Conservation (phyloP, 495 filamentous ascomycete genomes). For the Chaetomidium leptoderma region DNA sequence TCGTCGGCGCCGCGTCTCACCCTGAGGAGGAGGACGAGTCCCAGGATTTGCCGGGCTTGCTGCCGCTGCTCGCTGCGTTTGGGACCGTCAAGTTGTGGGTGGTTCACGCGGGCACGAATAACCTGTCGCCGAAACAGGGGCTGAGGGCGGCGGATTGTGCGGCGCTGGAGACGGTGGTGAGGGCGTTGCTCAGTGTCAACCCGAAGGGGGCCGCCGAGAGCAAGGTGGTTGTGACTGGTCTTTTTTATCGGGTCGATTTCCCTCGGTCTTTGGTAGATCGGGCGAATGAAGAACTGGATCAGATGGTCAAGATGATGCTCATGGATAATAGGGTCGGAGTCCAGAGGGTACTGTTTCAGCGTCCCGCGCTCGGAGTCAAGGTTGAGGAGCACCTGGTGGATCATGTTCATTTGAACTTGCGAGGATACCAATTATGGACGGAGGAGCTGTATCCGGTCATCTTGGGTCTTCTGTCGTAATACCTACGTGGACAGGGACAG, state of each 20-base stretch:
- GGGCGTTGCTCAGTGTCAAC: constrained; percentile 19
- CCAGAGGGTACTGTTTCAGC: constrained; percentile 15
- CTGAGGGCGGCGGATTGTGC: constrained; percentile 25
- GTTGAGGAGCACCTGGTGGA: constrained; percentile 26
- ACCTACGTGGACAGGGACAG: no score
- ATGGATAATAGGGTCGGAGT: not conserved
- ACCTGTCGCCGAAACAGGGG: constrained; percentile 37
- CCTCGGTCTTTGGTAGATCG: not conserved
- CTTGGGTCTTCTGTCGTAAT: not conserved
- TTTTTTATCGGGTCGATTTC: constrained; percentile 22
- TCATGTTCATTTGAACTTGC: constrained; percentile 32
- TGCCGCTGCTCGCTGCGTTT: constrained; percentile 3
- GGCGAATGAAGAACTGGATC: constrained; percentile 19
- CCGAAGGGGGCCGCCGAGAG: not conserved
- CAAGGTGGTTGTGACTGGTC: constrained; percentile 21
- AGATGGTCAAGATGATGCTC: constrained; percentile 6
- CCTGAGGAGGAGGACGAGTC: not conserved
- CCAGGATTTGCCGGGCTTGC: constrained; percentile 21
- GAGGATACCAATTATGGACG: constrained; percentile 30
- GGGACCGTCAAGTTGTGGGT: constrained; percentile 30
- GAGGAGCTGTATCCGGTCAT: constrained; percentile 10
- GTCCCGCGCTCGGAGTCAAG: constrained; percentile 4
- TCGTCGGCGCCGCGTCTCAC: constrained; percentile 25
- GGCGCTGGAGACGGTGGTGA: constrained; percentile 24
- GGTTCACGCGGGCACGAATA: constrained; percentile 32